phyloP scores from a whole-genome alignment of 352 stramenopile species.

The Pythium monospermum region DNA sequence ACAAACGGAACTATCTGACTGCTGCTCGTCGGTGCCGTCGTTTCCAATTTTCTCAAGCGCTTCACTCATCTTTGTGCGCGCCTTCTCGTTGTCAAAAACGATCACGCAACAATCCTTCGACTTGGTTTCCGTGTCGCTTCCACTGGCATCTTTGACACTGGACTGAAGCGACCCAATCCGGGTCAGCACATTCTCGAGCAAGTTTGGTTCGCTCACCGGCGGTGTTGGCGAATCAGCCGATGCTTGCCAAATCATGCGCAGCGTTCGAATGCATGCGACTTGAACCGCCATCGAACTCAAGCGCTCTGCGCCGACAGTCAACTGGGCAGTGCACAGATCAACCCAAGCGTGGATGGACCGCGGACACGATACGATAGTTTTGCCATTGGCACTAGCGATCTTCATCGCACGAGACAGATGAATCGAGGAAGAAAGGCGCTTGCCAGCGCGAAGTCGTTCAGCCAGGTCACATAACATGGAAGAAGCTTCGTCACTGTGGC shows the following conservation, averaged over 20 bases:
- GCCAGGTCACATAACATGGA: too few relatives aligned
- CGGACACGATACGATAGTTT: slow-evolving; percentile 2
- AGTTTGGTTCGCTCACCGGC: neutral
- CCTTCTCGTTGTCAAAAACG: slow-evolving; percentile 43
- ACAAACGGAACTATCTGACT: too few relatives aligned
- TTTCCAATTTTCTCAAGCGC: slow-evolving; percentile 23
- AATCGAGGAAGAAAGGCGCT: neutral
- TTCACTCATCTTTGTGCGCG: slow-evolving; percentile 38
- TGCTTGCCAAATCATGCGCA: neutral
- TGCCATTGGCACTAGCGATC: slow-evolving; percentile 7
- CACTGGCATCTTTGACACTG: slow-evolving; percentile 8
- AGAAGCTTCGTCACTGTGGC: too few relatives aligned
- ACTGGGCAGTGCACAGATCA: slow-evolving; percentile 9
- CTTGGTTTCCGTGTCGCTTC: slow-evolving; percentile 14
- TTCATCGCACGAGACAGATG: slow-evolving; percentile 13
- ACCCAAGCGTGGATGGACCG: neutral
- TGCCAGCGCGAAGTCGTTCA: too few relatives aligned
- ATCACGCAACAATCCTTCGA: slow-evolving; percentile 35
- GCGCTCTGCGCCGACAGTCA: neutral
- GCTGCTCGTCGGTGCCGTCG: too few relatives aligned
- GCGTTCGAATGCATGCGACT: neutral
- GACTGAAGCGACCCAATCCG: slow-evolving; percentile 16
- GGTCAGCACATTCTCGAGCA: slow-evolving; percentile 2
- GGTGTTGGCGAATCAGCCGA: neutral
- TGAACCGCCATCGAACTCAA: neutral